A percentile compares a stretch with the other conserved stretches of the same genome.
These are phyloP conservation scores for Pseudevernia furfuracea DNA, from an alignment of 495 filamentous ascomycete genomes.

Conservation along the genomic window DNA sequence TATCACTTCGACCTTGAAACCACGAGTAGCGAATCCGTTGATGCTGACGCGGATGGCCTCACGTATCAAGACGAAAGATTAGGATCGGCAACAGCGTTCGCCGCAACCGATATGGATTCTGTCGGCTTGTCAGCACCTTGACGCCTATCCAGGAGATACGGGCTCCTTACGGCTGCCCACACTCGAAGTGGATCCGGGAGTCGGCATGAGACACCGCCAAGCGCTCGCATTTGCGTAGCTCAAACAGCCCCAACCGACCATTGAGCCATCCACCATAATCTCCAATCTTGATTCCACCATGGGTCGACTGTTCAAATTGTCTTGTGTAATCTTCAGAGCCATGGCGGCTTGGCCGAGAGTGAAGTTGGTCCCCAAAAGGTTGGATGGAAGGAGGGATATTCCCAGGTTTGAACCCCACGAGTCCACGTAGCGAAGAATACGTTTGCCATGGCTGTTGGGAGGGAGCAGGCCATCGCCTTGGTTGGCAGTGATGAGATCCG, in stretches of 20 bases:
- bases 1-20: neutral
- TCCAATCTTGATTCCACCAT: neutral
- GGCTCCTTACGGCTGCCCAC: neutral
- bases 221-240: neutral
- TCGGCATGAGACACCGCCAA: neutral
- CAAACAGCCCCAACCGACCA: conserved; percentile 1
- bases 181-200: too few relatives aligned
- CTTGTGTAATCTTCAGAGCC: neutral
- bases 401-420: neutral
- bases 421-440: neutral
- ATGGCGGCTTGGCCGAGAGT: conserved; percentile 2
- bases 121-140: neutral
- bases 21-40: neutral
- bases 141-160: neutral
- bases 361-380: neutral
- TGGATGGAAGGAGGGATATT: neutral
- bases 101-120: neutral
- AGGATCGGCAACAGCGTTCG: neutral
- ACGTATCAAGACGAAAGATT: neutral
- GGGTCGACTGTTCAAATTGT: neutral
- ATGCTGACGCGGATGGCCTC: neutral
- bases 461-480: neutral
- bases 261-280: neutral
- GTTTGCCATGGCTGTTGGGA: neutral
- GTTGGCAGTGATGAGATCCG: neutral